phyloP scores from a whole-genome alignment of 1,284 basidiomycete species.

The Austroboletus niveus region DNA sequence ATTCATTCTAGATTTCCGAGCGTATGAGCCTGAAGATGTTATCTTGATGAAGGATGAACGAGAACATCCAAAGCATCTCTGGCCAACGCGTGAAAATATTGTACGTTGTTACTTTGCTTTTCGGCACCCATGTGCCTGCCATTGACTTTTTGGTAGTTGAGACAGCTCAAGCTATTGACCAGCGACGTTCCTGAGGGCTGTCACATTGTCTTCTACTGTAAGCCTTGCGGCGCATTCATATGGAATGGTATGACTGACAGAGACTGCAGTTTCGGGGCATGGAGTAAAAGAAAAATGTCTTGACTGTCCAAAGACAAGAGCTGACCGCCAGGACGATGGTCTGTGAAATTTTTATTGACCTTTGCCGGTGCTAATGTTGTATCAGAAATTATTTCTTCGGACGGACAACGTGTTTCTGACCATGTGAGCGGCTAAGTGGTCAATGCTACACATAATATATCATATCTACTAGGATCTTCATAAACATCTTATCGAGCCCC shows the following conservation, averaged over 20 bases:
- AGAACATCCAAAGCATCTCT: conserved; percentile 6
- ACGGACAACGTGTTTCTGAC: conserved; percentile 22
- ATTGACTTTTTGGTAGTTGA: conserved; percentile 7
- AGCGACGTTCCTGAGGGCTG: conserved; percentile 28
- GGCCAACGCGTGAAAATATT: conserved; percentile 30
- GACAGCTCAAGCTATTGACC: conserved; percentile 30
- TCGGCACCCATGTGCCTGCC: not conserved
- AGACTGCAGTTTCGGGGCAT: conserved; percentile 33
- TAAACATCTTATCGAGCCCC: conserved; percentile 16
- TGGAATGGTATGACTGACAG: not conserved
- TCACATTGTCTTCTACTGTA: conserved; percentile 40
- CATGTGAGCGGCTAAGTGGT: conserved; percentile 9
- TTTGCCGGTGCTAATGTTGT: not conserved
- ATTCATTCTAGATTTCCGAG: conserved; percentile 14
- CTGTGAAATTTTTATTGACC: not conserved
- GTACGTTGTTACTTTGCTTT: conserved; percentile 16
- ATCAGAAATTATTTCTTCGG: conserved; percentile 23
- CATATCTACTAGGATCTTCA: conserved; percentile 19
- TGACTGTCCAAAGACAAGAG: conserved; percentile 23
- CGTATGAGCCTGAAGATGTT: conserved; percentile 31
- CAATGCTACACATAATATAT: not conserved
- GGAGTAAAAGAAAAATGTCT: conserved; percentile 24
- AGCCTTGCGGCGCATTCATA: not conserved
- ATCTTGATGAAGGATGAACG: conserved; percentile 31
- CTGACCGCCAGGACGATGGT: conserved; percentile 39